Conservation (phyloP, 2,329 filamentous ascomycete species). For the Stemphylium vesicarium region DNA sequence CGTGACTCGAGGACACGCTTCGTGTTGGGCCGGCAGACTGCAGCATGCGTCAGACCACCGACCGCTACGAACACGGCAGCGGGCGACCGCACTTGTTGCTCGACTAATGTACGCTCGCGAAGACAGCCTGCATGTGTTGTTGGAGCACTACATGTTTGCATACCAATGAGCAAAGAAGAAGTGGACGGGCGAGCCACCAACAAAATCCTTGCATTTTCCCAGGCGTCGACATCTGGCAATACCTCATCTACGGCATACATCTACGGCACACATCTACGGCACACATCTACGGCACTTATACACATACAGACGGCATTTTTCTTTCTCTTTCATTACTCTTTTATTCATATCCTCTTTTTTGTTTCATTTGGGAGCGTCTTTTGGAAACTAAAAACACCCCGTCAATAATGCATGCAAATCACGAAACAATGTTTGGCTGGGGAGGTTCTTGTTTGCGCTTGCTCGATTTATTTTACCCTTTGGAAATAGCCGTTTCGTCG, state of each 20-base stretch:
- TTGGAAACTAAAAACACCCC: no score
- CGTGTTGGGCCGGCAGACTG: not conserved
- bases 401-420: no score
- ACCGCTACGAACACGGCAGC: not conserved
- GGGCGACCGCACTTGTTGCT: constrained; percentile 1
- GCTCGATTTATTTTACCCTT: no score
- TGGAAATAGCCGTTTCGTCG: no score
- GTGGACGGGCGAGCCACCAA: not conserved
- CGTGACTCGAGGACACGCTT: not conserved
- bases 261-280: not conserved
- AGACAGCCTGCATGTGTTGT: not conserved
- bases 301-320: not conserved
- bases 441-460: no score
- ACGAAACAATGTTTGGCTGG: no score
- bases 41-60: not conserved
- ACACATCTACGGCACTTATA: not conserved
- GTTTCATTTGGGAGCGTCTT: no score
- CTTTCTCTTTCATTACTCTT: not conserved
- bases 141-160: not conserved
- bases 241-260: not conserved
- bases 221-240: not conserved
- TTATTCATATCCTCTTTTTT: not conserved
- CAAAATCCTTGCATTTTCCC: not conserved
- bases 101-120: not conserved
- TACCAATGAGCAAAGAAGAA: no score